These are phyloP conservation scores for Sporothrix humicola DNA, from an alignment of 2,329 filamentous ascomycete species.

Conservation along the genomic window DNA sequence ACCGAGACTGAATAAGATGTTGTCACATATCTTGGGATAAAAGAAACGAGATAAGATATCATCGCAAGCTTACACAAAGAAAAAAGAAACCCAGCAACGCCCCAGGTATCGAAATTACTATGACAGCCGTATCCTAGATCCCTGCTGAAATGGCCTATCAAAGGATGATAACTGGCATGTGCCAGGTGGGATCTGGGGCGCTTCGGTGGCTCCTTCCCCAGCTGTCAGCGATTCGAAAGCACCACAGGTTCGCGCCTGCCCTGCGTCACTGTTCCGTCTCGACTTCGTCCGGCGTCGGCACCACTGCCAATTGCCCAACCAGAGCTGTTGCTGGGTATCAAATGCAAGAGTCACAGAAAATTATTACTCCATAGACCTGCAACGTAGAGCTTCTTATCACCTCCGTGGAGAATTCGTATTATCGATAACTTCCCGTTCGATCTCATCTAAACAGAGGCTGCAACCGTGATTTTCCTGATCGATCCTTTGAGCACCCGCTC, in stretches of 20 bases:
- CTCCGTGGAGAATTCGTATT: constrained; percentile 14
- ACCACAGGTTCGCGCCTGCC: constrained; percentile 1
- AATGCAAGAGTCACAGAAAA: background rate
- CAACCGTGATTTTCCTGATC: constrained; percentile 18
- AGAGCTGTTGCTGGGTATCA: constrained; percentile 1
- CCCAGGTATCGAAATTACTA: constrained; percentile 22
- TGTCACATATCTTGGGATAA: constrained; percentile 10
- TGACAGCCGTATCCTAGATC: background rate
- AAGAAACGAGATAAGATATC: background rate
- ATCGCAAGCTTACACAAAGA: constrained; percentile 11
- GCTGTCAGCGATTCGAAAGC: background rate
- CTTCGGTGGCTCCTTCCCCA: constrained; percentile 5
- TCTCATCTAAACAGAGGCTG: background rate
- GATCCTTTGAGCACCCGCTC: background rate
- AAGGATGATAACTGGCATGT: constrained; percentile 29
- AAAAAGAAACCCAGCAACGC: background rate
- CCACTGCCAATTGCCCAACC: constrained; percentile 11
- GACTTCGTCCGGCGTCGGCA: constrained; percentile 9
- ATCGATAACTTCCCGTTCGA: constrained; percentile 1
- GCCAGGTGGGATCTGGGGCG: background rate
- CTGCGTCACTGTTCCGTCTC: constrained; percentile 8
- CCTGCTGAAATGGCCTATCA: constrained; percentile 19
- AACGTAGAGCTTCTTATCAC: background rate
- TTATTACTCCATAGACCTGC: background rate
- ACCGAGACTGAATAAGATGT: constrained; percentile 1